Conservation (phyloP, 345 rosid genomes). For the Dipteronia sinensis region DNA sequence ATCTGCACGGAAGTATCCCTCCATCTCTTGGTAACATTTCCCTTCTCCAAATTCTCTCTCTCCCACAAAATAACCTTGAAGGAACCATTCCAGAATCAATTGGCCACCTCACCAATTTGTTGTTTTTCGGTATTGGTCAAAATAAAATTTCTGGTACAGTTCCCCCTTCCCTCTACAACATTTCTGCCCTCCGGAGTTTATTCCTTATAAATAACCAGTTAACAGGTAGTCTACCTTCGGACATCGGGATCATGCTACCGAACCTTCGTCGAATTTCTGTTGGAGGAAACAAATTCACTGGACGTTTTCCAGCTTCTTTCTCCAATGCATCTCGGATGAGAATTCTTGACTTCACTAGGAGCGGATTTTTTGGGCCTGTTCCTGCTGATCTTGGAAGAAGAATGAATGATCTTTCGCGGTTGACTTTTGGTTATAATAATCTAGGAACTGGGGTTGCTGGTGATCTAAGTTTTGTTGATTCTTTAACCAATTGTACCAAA, state of each 20-base stretch:
- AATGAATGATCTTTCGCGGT: constrained; percentile 15
- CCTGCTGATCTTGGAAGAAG: constrained; percentile 21
- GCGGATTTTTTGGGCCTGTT: constrained; percentile 21
- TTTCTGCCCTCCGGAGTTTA: background rate
- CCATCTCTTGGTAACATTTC: constrained; percentile 20
- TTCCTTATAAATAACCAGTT: constrained; percentile 9
- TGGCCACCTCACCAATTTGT: background rate
- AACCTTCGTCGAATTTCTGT: background rate
- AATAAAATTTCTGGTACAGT: constrained; percentile 13
- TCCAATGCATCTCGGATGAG: constrained; percentile 32
- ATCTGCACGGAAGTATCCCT: constrained; percentile 6
- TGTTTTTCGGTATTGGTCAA: background rate
- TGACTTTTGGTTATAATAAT: constrained; percentile 16
- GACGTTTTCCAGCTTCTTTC: constrained; percentile 30
- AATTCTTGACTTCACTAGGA: background rate
- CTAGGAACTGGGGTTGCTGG: constrained; percentile 18
- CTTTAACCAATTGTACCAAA: constrained; percentile 25
- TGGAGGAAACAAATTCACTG: constrained; percentile 28
- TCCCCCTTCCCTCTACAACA: constrained; percentile 8
- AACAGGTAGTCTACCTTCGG: constrained; percentile 13
- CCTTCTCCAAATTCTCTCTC: background rate
- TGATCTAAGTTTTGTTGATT: constrained; percentile 22
- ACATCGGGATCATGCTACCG: constrained; percentile 20
- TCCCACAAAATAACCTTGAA: background rate
- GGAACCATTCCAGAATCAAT: constrained; percentile 14